Percentiles rank a stretch among this genome's conserved stretches.
Evolutionary conservation across 352 stramenopile species (phyloP).

Genomic region (Discostella stelligera): DNA sequence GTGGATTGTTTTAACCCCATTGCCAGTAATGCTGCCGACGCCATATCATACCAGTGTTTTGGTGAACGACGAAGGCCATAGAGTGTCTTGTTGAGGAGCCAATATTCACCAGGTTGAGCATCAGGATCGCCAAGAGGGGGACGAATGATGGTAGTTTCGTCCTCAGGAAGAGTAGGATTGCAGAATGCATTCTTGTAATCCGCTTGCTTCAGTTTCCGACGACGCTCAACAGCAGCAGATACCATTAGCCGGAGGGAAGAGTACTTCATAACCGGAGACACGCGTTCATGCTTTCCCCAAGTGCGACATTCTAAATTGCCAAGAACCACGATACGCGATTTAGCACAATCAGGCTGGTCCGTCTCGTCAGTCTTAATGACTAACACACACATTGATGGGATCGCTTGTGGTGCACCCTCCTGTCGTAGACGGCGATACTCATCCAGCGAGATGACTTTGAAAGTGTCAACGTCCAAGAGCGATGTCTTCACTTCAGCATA

Average conservation of each 20-base stretch:
- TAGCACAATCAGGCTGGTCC: conserved; percentile 35
- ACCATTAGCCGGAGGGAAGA: conserved; percentile 13
- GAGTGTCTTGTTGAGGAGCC: too few relatives aligned
- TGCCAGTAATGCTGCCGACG: too few relatives aligned
- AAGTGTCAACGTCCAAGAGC: too few relatives aligned
- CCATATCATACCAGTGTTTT: conserved; percentile 35
- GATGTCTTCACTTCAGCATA: conserved; percentile 26
- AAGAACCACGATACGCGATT: conserved; percentile 48
- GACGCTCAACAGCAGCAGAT: too few relatives aligned
- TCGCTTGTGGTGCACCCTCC: conserved; percentile 5
- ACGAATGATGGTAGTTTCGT: conserved; percentile 13
- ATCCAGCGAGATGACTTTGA: not conserved
- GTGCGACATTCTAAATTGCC: conserved; percentile 47
- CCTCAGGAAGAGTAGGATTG: too few relatives aligned
- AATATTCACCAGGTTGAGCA: too few relatives aligned
- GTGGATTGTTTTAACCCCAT: too few relatives aligned
- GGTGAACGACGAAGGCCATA: conserved; percentile 11
- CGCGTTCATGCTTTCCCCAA: conserved; percentile 14
- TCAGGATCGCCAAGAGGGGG: conserved; percentile 14
- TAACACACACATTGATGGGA: too few relatives aligned
- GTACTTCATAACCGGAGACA: conserved; percentile 38
- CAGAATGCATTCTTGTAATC: too few relatives aligned
- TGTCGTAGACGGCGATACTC: conserved; percentile 6
- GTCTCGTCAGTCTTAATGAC: too few relatives aligned
- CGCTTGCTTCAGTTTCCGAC: too few relatives aligned